Evolutionary conservation across 305 asterid species (phyloP).

Genomic region (Fraxinus albicans): DNA sequence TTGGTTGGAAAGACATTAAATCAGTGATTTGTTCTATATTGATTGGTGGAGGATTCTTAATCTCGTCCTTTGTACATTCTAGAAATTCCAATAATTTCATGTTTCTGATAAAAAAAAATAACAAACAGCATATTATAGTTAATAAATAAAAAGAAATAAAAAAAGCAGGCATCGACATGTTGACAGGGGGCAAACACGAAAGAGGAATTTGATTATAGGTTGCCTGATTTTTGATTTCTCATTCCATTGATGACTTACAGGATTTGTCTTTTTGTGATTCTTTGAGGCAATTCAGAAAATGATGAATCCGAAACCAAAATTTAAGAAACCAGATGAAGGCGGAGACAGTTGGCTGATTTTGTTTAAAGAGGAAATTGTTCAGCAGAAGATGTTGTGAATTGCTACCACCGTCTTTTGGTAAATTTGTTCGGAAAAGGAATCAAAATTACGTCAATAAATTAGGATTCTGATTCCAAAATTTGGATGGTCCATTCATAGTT

Average conservation of each 20-base stretch:
- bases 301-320: neutral
- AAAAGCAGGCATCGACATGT: neutral
- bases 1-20: neutral
- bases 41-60: neutral
- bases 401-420: neutral
- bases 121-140: neutral
- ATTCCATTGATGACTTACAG: neutral
- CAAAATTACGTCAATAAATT: neutral
- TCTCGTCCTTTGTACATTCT: neutral
- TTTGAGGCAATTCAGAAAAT: neutral
- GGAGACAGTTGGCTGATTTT: neutral
- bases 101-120: neutral
- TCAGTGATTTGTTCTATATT: neutral
- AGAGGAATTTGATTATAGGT: neutral
- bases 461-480: neutral
- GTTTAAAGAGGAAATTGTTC: neutral
- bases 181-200: neutral
- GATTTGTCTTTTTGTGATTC: neutral
- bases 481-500: neutral
- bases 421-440: neutral
- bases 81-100: neutral
- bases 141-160: neutral
- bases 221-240: neutral
- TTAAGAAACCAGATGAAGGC: neutral
- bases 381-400: neutral